Base-by-base conservation (phyloP, 2,329 filamentous ascomycete genomes). In the Diaporthe capsici region DNA sequence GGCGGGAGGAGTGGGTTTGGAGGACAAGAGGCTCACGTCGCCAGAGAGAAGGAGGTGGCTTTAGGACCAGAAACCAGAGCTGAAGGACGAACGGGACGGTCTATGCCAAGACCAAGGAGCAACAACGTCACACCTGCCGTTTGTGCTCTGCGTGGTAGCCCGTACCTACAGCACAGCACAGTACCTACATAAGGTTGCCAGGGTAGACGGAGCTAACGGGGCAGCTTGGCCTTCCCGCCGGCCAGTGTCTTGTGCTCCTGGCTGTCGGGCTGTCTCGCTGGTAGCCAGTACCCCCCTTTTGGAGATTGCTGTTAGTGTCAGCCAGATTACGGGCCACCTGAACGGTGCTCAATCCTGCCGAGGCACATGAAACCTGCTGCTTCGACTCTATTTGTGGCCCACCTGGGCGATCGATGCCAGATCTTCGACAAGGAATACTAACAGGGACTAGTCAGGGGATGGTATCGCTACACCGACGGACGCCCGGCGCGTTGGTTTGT, bases 121-220 rank as follows among this genome's bases (percentile, higher is more conserved):
- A 67, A 70, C 25, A 65, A 70, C 65, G 65, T 70, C 65, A 70
- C 70, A 72, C 70, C 57, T 72, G 53, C 42, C 31, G 42, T 42
- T 28, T 72, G 47, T 20, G 47, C 65, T 37, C 61, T 42, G 28
- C 7, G 61, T 44, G 34, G 37, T 20, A 65, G n/a, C 60, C n/a
- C 34, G 61, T n/a, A 28, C 61, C 47, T 53, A 37, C 34, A 39
- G 31, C 22, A 39, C 57, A 9, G 20, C 7, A 42, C 57, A 39
- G 34, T 60, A 60, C 60, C n/a, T 31, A 44, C 60, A 34, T 31
- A 22, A 67, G 28, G 63, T 37, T 25, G 47, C 44, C 42, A 28
- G 44, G 53, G 42, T 31, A 20, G 44, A 53, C 12, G 49, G 44
- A 70, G 47, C 65, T 67, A 67, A 34, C 44, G 44, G 61, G 42